Evolutionary conservation across 2,329 filamentous ascomycete genomes (phyloP), one percentile per base, ranked within the genome.

Genomic region (Ambrosiella beaveri): DNA sequence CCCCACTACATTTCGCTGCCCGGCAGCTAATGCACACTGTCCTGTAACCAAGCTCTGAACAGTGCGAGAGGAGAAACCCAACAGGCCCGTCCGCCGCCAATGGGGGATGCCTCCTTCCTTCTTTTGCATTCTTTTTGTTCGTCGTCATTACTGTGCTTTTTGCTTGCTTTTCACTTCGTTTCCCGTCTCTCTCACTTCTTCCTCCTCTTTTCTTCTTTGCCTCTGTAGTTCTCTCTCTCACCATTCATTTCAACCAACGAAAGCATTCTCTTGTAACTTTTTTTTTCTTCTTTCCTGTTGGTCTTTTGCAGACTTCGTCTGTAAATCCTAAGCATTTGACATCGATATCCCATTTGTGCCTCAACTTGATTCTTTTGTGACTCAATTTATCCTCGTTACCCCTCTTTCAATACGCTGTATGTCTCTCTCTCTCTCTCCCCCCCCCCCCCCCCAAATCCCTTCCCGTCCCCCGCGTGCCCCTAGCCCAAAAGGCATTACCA

Each of bases 91-190:
- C n/a, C 44, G 17, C 44, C 44, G 17, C 44, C 9, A 13, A 27
- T 27, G n/a, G 44, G 44, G 44, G 56, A 47, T 7, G 56, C 47
- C 49, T 58, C 50, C 56, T 57, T 27, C 45, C 56, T 61, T 56
- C 54, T 55, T 41, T 51, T 52, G 38, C 49, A 19, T 53, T 57
- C 50, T 49, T 57, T 47, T 57, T 51, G 51, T 61, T 40, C 53
- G 52, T 52, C 57, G 40, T 57, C 53, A 56, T 47, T 59, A 57
- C 51, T 61, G 62, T 62, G 57, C 60, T 59, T 58, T 65, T 64
- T 27, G 59, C 61, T 64, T 64, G 64, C 63, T 65, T 65, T 64
- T 62, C 54, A 41, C 54, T 37, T 53, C 19, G 37, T 64, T 64
- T 65, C 58, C 52, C 57, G 41, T 44, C 62, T 58, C 52, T 53